These are phyloP conservation scores for Yamadazyma friedrichii DNA, from an alignment of 1,139 yeast species.

Conservation along the genomic window DNA sequence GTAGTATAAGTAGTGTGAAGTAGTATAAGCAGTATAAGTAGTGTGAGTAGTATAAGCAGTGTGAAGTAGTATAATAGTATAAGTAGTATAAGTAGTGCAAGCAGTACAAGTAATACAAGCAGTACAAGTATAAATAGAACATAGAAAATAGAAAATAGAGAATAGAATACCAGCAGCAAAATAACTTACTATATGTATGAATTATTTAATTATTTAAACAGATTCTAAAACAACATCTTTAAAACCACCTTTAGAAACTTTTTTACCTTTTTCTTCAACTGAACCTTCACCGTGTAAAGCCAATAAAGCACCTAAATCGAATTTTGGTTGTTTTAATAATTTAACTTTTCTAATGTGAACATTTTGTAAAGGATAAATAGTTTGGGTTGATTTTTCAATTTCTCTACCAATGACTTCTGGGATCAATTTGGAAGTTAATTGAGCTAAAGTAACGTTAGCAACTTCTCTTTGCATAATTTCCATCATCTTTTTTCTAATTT, in stretches of 20 bases:
- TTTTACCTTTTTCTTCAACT: slow-evolving; percentile 52
- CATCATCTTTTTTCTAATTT: slow-evolving; percentile 51
- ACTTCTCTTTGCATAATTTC: slow-evolving; percentile 55
- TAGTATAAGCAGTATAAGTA: too few species aligned
- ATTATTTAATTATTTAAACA: slow-evolving; percentile 24
- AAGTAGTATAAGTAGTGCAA: too few species aligned
- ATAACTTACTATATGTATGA: slow-evolving; percentile 4
- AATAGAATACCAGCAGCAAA: too few species aligned
- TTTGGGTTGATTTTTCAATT: slow-evolving; percentile 51
- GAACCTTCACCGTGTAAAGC: slow-evolving; percentile 53
- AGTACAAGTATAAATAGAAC: too few species aligned
- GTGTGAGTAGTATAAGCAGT: too few species aligned
- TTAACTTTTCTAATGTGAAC: slow-evolving; percentile 54
- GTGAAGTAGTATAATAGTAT: too few species aligned
- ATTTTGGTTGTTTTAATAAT: slow-evolving; percentile 53
- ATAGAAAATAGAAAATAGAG: too few species aligned
- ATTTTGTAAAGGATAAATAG: slow-evolving; percentile 52
- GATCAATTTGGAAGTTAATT: slow-evolving; percentile 50
- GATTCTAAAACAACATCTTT: slow-evolving; percentile 53
- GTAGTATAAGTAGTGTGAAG: too few species aligned
- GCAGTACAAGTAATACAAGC: too few species aligned
- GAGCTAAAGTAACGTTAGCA: slow-evolving; percentile 49
- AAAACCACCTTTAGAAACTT: slow-evolving; percentile 48
- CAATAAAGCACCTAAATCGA: slow-evolving; percentile 52
- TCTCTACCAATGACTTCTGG: slow-evolving; percentile 56